Evolutionary conservation across 2,329 filamentous ascomycete genomes (phyloP), one percentile per base, ranked within the genome.

Genomic region (Stenocarpella maydis): DNA sequence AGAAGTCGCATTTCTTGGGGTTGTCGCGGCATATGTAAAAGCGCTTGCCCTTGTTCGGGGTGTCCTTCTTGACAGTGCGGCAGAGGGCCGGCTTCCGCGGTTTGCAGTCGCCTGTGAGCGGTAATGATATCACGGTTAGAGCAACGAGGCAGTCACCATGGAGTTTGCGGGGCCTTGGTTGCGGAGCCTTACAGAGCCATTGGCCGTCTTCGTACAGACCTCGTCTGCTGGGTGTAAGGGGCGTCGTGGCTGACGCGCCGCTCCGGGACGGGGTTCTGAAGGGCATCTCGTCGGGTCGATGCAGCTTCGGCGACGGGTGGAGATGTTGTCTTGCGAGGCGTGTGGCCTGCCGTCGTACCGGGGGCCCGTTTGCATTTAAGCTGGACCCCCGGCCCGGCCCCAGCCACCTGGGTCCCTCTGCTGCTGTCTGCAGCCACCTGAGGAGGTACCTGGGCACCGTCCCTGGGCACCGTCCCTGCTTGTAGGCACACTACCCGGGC

Each of bases 1-100:
- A 86, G 73, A 86, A 84, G 8, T 74, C 66, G 74, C 84, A 86
- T 55, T 77, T 76, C 9, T 65, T 47, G 0, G 69, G 68, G 8
- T 76, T 75, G 9, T 74, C 74, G n/a, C 74, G 73, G 73, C 84
- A 86, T 12, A 76, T 78, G 75, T 80, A 84, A 74, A 84, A 86
- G 61, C 75, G 77, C 61, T 76, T 79, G 28, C 82, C 83, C 53
- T 79, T 76, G 73, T 84, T 85, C 28, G 71, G 72, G 1, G 75
- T 75, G 4, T 79, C 72, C 68, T 82, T 84, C 63, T 77, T 80
- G 37, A 81, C 80, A 63, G 78, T 76, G n/a, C 77, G 75, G 43
- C 77, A 75, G 12, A 74, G 72, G 8, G 82, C 82, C 31, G 74
- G 75, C 31, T 75, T 74, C 17, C 80, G 82, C 28, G 82, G 83